Base-by-base conservation (phyloP, 2,329 filamentous ascomycete genomes). In the Tolypocladium capitatum region DNA sequence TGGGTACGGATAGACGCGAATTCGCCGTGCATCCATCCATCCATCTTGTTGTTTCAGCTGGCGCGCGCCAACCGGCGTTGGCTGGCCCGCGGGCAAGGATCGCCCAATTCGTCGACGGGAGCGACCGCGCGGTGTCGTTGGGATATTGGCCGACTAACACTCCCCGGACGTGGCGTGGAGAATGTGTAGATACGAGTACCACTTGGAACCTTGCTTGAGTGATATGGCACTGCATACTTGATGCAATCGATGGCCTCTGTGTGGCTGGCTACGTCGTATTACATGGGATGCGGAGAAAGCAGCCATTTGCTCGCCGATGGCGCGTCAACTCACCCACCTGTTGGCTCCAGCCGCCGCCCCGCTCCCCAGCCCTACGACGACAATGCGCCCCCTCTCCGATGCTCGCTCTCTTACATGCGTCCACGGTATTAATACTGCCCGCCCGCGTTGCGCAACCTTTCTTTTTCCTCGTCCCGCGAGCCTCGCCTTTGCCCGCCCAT, bases 351-450 rank as follows among this genome's bases (percentile, higher is more conserved):
- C 43, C 16, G 20, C 10, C 6, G 24, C 24, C 40, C 18, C 33
- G 30, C 16, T 35, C 24, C 32, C 41, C 43, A 51, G 47, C 35
- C 45, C 44, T 46, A 49, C 45, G 42, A 42, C n/a, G 38, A 16
- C 38, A 30, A 16, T 14, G 16, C 34, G 5, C 32, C 40, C 21
- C 38, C 40, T 8, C 30, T 24, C 30, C 27, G 6, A 14, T 13
- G 8, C 16, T 41, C 16, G 24, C 16, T 18, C 38, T 42, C 38
- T 42, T 42, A 42, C 24, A 42, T 42, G 24, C 38, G 28, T 41
- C 38, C 5, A n/a, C n/a, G 24, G 24, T 42, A 30, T 42, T 42
- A 42, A 42, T 42, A 42, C 38, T 24, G 38, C 38, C 24, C 16
- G 38, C 24, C 38, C 38, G 24, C 24, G 13, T 42, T 18, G 28